Conservation (phyloP, 1,284 basidiomycete species). For the Ganoderma sp. region DNA sequence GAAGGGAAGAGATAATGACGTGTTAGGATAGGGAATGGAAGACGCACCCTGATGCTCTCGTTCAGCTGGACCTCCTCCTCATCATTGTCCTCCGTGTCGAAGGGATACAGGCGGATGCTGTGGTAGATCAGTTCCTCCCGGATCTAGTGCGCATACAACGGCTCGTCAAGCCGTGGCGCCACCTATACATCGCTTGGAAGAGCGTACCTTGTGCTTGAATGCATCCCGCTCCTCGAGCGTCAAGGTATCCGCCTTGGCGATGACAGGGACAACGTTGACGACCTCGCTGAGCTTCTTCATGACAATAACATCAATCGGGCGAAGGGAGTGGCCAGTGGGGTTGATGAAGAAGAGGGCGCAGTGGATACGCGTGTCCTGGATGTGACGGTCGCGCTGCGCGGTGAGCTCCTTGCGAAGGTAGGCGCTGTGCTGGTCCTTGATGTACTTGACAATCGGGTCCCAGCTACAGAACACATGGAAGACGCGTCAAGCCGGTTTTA, state of each 20-base stretch:
- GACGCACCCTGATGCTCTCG: constrained; percentile 83
- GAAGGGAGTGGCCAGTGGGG: constrained; percentile 92
- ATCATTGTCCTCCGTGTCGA: constrained; percentile 96
- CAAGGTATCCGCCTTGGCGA: constrained; percentile 97
- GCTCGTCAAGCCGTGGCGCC: not conserved
- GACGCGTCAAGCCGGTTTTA: constrained; percentile 9
- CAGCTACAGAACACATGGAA: constrained; percentile 60
- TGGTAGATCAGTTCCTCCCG: constrained; percentile 92
- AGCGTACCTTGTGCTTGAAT: constrained; percentile 87
- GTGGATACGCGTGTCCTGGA: constrained; percentile 98
- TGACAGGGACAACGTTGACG: constrained; percentile 98
- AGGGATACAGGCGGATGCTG: constrained; percentile 95
- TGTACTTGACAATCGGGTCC: constrained; percentile 99
- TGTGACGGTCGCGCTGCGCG: constrained; percentile 97
- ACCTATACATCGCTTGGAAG: not conserved
- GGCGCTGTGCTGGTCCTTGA: constrained; percentile 98
- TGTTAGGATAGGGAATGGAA: constrained; percentile 9
- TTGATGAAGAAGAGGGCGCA: constrained; percentile 99
- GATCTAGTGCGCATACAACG: constrained; percentile 57
- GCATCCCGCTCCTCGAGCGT: constrained; percentile 91
- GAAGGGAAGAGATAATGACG: not conserved
- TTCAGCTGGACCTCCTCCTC: constrained; percentile 92
- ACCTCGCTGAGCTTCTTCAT: constrained; percentile 99
- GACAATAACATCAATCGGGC: constrained; percentile 95
- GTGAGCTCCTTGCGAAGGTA: constrained; percentile 99